phyloP scores from a whole-genome alignment of 106 monocot species.

The Ottelia alismoides region DNA sequence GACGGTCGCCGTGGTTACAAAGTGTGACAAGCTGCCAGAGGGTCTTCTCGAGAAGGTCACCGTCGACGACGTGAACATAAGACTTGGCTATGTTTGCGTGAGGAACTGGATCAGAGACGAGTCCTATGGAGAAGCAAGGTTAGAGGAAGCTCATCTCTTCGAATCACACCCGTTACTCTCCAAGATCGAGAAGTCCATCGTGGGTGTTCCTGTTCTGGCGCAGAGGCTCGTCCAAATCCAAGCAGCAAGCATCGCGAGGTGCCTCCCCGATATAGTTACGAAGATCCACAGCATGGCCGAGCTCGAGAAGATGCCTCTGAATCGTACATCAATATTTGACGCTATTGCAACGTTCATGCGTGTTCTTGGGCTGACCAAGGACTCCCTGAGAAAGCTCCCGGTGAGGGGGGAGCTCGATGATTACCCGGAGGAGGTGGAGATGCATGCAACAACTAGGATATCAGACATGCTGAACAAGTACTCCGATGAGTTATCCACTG shows the following conservation, averaged over 20 bases:
- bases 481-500: not conserved
- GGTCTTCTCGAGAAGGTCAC: constrained; percentile 11
- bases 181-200: constrained; percentile 17
- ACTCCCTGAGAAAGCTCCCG: constrained; percentile 24
- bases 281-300: constrained; percentile 23
- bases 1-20: constrained; percentile 13
- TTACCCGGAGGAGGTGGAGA: constrained; percentile 12
- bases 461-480: constrained; percentile 7
- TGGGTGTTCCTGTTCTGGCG: too few species aligned
- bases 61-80: constrained; percentile 21
- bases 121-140: constrained; percentile 39
- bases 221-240: too few species aligned
- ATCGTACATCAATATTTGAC: constrained; percentile 16
- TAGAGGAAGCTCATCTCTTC: constrained; percentile 22
- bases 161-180: constrained; percentile 25
- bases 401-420: constrained; percentile 46
- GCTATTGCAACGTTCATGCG: constrained; percentile 29
- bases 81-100: constrained; percentile 53
- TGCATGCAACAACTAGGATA: constrained; percentile 16
- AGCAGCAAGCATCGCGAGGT: too few species aligned
- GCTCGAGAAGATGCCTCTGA: constrained; percentile 40
- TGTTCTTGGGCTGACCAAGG: constrained; percentile 17
- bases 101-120: constrained; percentile 44
- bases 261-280: constrained; percentile 40
- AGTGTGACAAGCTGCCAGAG: constrained; percentile 9